These are phyloP conservation scores for Aspergillus incahuasiensis DNA, from an alignment of 495 filamentous ascomycete species.

Conservation along the genomic window DNA sequence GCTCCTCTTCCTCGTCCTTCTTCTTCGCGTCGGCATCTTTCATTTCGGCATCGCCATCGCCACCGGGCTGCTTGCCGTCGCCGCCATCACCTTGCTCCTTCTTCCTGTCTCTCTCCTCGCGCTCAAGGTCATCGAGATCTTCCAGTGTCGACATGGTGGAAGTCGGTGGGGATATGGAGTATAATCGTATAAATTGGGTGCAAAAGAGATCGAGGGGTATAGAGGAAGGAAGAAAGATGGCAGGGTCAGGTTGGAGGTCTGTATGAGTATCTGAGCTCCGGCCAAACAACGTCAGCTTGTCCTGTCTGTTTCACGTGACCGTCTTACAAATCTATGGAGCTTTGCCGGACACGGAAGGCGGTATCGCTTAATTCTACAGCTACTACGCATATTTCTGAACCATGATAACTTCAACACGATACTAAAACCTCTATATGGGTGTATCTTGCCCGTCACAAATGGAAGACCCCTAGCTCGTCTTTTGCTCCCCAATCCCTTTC, in stretches of 20 bases:
- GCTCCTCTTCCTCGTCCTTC: conserved; percentile 67
- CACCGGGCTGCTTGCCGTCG: conserved; percentile 52
- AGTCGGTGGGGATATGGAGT: neutral
- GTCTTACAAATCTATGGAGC: conserved; percentile 20
- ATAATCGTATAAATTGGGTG: neutral
- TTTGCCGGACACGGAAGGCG: no score
- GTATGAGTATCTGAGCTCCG: conserved; percentile 32
- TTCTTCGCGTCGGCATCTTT: conserved; percentile 72
- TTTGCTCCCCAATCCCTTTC: no score
- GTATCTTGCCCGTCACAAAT: no score
- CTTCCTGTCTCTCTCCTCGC: conserved; percentile 73
- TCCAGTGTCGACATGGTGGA: conserved; percentile 75
- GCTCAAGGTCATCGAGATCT: conserved; percentile 75
- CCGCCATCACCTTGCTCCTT: conserved; percentile 52
- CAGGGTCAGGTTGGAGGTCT: conserved; percentile 25
- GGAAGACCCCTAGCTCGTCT: no score
- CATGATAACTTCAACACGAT: no score
- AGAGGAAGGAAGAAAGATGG: conserved; percentile 8
- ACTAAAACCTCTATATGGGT: no score
- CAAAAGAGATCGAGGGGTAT: conserved; percentile 3
- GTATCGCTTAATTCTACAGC: no score
- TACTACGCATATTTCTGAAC: no score
- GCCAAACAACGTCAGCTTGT: conserved; percentile 41
- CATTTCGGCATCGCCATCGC: conserved; percentile 80
- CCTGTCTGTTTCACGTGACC: conserved; percentile 35